Evolutionary conservation across 208 protist genomes (phyloP).

Genomic region (Leishmania tropica): DNA sequence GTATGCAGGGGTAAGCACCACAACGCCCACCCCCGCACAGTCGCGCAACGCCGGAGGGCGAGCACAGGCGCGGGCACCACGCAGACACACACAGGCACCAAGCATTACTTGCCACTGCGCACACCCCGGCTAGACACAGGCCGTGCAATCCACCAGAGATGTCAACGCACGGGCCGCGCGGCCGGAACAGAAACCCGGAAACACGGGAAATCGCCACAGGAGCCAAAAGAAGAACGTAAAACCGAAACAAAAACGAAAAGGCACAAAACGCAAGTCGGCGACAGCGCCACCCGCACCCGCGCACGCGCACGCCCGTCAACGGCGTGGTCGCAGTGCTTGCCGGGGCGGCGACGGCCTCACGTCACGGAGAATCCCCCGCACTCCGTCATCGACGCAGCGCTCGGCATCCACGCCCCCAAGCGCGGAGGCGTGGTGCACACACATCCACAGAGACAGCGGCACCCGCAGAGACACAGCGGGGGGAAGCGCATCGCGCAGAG

Average conservation of each 20-base stretch:
- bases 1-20: neutral
- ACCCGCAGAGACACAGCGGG: neutral
- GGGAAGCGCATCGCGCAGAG: conserved; percentile 12
- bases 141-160: neutral
- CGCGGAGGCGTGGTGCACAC: neutral
- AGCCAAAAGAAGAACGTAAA: neutral
- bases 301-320: neutral
- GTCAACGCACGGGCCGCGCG: neutral
- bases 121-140: neutral
- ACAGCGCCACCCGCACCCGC: neutral
- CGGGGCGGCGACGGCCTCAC: neutral
- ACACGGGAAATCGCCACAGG: neutral
- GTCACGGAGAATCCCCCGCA: neutral
- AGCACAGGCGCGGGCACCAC: neutral
- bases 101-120: neutral
- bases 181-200: neutral
- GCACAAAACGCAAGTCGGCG: neutral
- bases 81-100: neutral
- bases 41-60: neutral
- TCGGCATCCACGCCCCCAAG: neutral
- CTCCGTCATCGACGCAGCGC: neutral
- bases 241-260: neutral
- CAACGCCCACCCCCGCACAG: neutral
- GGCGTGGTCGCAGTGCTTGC: neutral
- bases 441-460: neutral